Evolutionary conservation across 257 asterid genomes (phyloP), one percentile per base, ranked within the genome.

Genomic region (Anisodus tanguticus): DNA sequence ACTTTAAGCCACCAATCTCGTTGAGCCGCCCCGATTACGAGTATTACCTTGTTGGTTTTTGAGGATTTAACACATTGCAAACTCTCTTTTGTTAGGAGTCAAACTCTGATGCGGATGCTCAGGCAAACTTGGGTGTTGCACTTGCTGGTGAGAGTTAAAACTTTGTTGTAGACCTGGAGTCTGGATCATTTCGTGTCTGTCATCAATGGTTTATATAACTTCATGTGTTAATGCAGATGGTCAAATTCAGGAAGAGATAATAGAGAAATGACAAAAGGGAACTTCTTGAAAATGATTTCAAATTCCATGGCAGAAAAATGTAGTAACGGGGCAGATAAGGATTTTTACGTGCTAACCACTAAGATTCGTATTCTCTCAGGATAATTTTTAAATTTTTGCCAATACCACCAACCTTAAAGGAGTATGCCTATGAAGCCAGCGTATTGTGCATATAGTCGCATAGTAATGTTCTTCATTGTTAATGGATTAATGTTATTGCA

Each of bases 71-170:
- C 59, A 8, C 35, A 17, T 59, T 49, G 49, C 22, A 5, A 66
- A 82, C 84, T 26, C 54, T 15, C 26, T 81, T 13, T 5, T 47
- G 3, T 2, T 17, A 94, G 99, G 99, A 94, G 88, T 91, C 91
- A 51, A 95, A 95, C 90, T 86, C 97, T 0, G 99, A 95, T 86
- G 99, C 99, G 1, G 99, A 95, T 91, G 90, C 90, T 85, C 99
- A 88, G 89, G 99, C 99, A 22, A 95, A 94, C 92, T 89, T 95
- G 89, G 99, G 92, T 5, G 95, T 92, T 11, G 92, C 91, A 45
- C 98, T 95, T 82, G 91, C 95, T 76, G 98, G 99, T 94, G 66
- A 88, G 85, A 22, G 60, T 68, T 82, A 57, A 39, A 11, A 80
- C 83, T 80, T 58, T n/a, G 55, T 58, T 80, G 41, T 22, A 12